Conservation (phyloP, 306 rosid species). For the Inga laurina region DNA sequence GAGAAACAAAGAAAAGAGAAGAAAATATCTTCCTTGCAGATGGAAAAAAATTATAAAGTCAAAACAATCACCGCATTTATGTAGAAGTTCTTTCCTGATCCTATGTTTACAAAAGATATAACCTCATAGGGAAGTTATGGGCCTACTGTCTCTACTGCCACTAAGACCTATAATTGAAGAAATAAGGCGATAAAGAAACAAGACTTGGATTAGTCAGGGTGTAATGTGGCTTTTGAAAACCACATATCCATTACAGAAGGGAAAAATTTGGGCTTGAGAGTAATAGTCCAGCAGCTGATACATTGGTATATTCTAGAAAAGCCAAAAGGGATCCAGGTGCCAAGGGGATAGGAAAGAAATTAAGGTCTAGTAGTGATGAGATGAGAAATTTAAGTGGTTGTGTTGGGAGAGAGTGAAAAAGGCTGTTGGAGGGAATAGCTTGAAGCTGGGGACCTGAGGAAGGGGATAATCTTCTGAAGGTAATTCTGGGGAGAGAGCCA, state of each 20-base stretch:
- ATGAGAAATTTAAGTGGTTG: not conserved
- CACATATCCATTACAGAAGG: not conserved
- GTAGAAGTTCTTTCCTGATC: not conserved
- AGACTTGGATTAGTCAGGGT: not conserved
- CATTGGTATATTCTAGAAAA: not conserved
- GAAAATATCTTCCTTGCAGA: not conserved
- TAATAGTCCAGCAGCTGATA: not conserved
- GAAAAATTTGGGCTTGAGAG: not conserved
- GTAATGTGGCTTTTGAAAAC: not conserved
- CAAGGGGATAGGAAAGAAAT: not conserved
- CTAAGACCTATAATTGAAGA: not conserved
- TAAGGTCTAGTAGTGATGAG: not conserved
- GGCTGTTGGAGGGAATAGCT: not conserved
- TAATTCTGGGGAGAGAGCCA: not conserved
- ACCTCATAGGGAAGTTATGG: not conserved
- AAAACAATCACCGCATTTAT: not conserved
- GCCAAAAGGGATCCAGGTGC: not conserved
- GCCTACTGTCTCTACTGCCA: not conserved
- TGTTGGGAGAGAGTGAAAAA: not conserved
- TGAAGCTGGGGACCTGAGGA: not conserved
- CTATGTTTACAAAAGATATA: not conserved
- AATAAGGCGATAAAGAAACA: not conserved
- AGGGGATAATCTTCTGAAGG: not conserved
- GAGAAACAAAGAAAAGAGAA: conserved; percentile 1
- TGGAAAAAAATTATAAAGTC: not conserved